Percentiles rank a stretch among this genome's conserved stretches.
Conservation (phyloP, 106 monocot genomes). For the Acorus calamus region DNA sequence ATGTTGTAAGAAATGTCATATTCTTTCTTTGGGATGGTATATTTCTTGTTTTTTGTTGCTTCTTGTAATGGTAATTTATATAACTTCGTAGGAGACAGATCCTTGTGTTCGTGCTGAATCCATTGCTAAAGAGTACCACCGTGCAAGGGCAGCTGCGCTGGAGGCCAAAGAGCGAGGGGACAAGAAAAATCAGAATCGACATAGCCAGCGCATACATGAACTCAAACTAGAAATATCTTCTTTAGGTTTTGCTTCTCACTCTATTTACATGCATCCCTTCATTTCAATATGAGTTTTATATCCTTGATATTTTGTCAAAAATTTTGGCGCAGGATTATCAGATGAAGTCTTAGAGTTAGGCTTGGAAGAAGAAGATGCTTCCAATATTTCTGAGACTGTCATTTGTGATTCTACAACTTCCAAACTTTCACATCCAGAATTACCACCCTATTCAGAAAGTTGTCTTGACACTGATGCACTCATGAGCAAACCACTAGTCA, state of each 20-base stretch:
- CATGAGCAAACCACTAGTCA: constrained; percentile 8
- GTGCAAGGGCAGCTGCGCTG: constrained; percentile 48
- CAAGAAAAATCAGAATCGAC: constrained; percentile 48
- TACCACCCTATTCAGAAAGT: constrained; percentile 2
- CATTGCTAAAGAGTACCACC: constrained; percentile 50
- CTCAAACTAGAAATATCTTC: constrained; percentile 48
- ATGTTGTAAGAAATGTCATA: neutral
- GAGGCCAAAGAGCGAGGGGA: constrained; percentile 70
- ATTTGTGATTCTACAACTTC: constrained; percentile 6
- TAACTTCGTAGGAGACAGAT: constrained; percentile 39
- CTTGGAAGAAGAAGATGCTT: constrained; percentile 17
- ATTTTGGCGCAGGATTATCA: constrained; percentile 46
- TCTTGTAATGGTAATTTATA: neutral
- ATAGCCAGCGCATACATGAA: constrained; percentile 38
- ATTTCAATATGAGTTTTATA: constrained; percentile 3
- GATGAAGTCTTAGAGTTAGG: constrained; percentile 35
- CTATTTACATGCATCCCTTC: neutral
- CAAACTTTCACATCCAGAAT: constrained; percentile 4
- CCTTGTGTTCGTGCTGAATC: constrained; percentile 27
- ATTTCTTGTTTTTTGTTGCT: constrained; percentile 1
- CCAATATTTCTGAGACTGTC: constrained; percentile 5
- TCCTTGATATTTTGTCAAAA: constrained; percentile 1
- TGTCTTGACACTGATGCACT: neutral
- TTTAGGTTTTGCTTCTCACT: constrained; percentile 33
- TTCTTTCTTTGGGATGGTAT: neutral